These are phyloP conservation scores for Monosporascus sp. DNA, from an alignment of 2,329 filamentous ascomycete species.

Conservation along the genomic window DNA sequence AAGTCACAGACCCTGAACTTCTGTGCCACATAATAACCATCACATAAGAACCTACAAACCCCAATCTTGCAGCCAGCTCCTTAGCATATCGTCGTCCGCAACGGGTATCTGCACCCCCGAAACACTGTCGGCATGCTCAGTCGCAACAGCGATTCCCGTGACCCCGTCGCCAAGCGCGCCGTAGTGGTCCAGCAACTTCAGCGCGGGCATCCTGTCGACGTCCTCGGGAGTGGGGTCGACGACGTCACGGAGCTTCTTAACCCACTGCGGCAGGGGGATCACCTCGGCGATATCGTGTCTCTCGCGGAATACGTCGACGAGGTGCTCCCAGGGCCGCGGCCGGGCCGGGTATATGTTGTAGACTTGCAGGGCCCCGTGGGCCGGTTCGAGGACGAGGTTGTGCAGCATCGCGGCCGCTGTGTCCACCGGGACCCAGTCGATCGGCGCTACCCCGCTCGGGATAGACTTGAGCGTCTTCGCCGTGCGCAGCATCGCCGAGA, in stretches of 20 bases:
- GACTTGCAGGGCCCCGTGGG: neutral
- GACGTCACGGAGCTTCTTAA: conserved; percentile 5
- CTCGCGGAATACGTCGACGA: conserved; percentile 6
- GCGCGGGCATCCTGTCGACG: conserved; percentile 7
- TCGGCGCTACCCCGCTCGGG: conserved; percentile 3
- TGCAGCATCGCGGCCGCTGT: conserved; percentile 9
- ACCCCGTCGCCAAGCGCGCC: conserved; percentile 3
- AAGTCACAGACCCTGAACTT: no score
- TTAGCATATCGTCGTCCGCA: conserved; percentile 1
- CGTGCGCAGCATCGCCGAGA: conserved; percentile 15
- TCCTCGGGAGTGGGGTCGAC: conserved; percentile 5
- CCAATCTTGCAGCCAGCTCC: conserved; percentile 4
- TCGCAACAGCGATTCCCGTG: neutral
- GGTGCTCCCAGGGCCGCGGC: conserved; percentile 7
- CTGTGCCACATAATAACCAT: no score
- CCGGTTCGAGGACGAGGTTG: neutral
- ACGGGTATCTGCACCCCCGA: conserved; percentile 1
- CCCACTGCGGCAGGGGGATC: conserved; percentile 8
- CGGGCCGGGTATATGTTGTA: conserved; percentile 4
- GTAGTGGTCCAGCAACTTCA: conserved; percentile 10
- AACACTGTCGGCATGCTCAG: neutral
- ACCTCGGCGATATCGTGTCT: neutral
- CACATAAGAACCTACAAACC: neutral
- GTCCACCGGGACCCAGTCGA: conserved; percentile 17
- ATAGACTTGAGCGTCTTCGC: conserved; percentile 8